Evolutionary conservation across 2,329 filamentous ascomycete genomes (phyloP), one percentile per base, ranked within the genome.

Genomic region (Remersonia thermophila): DNA sequence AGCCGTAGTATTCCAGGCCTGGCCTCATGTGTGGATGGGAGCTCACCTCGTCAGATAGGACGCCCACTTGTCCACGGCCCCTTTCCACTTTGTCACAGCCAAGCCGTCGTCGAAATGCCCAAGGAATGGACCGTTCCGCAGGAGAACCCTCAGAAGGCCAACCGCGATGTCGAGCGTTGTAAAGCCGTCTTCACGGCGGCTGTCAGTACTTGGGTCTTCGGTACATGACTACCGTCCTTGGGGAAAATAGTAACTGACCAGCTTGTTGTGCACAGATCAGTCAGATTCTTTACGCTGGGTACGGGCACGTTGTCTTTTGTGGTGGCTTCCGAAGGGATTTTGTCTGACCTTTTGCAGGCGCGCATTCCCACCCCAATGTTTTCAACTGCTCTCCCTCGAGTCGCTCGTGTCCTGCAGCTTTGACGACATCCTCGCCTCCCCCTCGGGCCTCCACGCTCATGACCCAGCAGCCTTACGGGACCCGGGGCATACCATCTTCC

Each of bases 221-320:
- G 9, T 23, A n/a, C n/a, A n/a, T n/a, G n/a, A n/a, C n/a, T n/a
- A n/a, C n/a, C n/a, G n/a, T n/a, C n/a, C n/a, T n/a, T n/a, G n/a
- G n/a, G n/a, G n/a, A n/a, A n/a, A n/a, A n/a, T n/a, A n/a, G n/a
- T n/a, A n/a, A n/a, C n/a, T n/a, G n/a, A n/a, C n/a, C n/a, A n/a
- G n/a, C n/a, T n/a, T n/a, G n/a, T n/a, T n/a, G n/a, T n/a, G n/a
- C n/a, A 23, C 20, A 49, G 47, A 37, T 44, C 28, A 49, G 47
- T 29, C 45, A 47, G 31, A 39, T 48, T n/a, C 26, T 48, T 7
- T 47, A 40, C 27, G 40, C 40, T 16, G 41, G 43, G 45, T 47
- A 30, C 6, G n/a, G n/a, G n/a, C n/a, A 23, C 20, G 9, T 23
- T 6, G 20, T 33, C 12, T 30, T 26, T 3, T 30, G 14, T 27